These are phyloP conservation scores for Bipolaris victoriae DNA, from an alignment of 2,329 filamentous ascomycete species.

Conservation along the genomic window DNA sequence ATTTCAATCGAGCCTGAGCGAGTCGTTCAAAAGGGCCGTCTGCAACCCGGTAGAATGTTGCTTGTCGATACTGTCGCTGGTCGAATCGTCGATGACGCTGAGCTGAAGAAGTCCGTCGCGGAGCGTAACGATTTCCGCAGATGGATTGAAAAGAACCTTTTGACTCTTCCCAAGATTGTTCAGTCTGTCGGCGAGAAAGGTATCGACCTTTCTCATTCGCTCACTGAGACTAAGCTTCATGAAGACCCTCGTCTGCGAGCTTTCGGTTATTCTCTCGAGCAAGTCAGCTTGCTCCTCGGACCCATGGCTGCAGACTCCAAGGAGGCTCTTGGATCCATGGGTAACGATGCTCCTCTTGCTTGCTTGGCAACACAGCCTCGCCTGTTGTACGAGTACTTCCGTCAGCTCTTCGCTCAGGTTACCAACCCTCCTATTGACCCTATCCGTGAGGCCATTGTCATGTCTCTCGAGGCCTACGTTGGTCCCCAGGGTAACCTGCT, in stretches of 20 bases:
- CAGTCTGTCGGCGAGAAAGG: conserved; percentile 64
- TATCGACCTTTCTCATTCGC: conserved; percentile 69
- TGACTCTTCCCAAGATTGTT: conserved; percentile 79
- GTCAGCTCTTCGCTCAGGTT: conserved; percentile 95
- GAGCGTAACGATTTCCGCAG: conserved; percentile 83
- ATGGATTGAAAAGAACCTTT: conserved; percentile 85
- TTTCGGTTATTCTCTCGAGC: conserved; percentile 94
- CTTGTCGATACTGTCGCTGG: conserved; percentile 90
- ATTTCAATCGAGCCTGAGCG: conserved; percentile 89
- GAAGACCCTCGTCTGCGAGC: conserved; percentile 83
- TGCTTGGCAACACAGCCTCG: conserved; percentile 90
- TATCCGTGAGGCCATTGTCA: conserved; percentile 95
- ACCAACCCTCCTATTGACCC: conserved; percentile 98
- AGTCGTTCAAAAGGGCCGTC: conserved; percentile 88
- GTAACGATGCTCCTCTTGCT: conserved; percentile 91
- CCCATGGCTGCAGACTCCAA: conserved; percentile 98
- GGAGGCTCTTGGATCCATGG: conserved; percentile 96
- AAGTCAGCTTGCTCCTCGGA: conserved; percentile 87
- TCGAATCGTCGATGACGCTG: conserved; percentile 90
- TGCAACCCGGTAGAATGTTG: conserved; percentile 95
- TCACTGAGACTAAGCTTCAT: conserved; percentile 75
- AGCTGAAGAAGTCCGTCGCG: conserved; percentile 89
- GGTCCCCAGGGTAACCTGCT: conserved; percentile 94
- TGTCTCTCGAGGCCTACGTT: conserved; percentile 96
- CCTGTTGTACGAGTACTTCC: conserved; percentile 94